These are phyloP conservation scores for Globisporangium canariense DNA, from an alignment of 352 stramenopile species.

Conservation along the genomic window DNA sequence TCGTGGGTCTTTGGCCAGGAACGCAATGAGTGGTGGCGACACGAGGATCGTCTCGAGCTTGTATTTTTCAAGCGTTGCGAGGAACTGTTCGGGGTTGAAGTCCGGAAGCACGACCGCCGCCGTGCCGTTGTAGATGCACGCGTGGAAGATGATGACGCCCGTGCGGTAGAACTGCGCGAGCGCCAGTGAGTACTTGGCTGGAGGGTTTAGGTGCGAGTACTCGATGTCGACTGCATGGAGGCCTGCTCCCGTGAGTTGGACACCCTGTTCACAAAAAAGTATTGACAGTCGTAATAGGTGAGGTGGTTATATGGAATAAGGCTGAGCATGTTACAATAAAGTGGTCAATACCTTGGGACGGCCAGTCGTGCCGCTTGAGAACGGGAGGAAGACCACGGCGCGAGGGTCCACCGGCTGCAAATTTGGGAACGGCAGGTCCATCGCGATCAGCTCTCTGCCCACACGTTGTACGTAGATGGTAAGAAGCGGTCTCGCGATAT, in stretches of 20 bases:
- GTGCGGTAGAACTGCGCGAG: slow-evolving; percentile 95
- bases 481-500: neutral
- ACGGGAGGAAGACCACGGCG: slow-evolving; percentile 58
- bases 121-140: slow-evolving; percentile 56
- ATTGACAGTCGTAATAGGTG: too few species aligned
- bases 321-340: neutral
- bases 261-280: slow-evolving; percentile 28
- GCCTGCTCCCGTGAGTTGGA: slow-evolving; percentile 83
- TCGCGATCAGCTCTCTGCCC: slow-evolving; percentile 28
- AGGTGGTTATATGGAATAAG: neutral
- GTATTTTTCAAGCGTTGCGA: slow-evolving; percentile 74
- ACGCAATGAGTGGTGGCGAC: slow-evolving; percentile 82
- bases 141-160: slow-evolving; percentile 79
- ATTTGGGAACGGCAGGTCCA: slow-evolving; percentile 7
- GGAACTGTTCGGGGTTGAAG: slow-evolving; percentile 87
- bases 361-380: slow-evolving; percentile 92
- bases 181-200: slow-evolving; percentile 66
- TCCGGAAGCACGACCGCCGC: slow-evolving; percentile 73
- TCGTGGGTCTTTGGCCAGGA: slow-evolving; percentile 81
- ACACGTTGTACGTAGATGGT: slow-evolving; percentile 9
- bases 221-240: slow-evolving; percentile 78
- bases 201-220: slow-evolving; percentile 32
- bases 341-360: slow-evolving; percentile 44
- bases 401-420: slow-evolving; percentile 11
- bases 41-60: slow-evolving; percentile 44